Evolutionary conservation across 1,284 basidiomycete genomes (phyloP), one percentile per base, ranked within the genome.

Genomic region (Cryptococcus maquisensis): DNA sequence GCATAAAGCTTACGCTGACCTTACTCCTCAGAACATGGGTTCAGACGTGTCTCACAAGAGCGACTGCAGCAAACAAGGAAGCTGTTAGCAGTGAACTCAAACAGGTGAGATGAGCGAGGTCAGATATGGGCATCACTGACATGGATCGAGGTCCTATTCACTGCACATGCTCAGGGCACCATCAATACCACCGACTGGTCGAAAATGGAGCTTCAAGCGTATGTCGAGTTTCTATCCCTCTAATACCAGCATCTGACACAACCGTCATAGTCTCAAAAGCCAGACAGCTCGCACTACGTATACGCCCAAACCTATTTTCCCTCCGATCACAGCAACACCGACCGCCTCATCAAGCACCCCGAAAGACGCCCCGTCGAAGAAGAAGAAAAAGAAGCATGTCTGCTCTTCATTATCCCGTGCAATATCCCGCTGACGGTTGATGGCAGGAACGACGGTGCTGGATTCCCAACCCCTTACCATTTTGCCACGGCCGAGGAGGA

Each of bases 21-120:
- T 15, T 32, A 15, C 10, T 45, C 45, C 15, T 1, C 51, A 77
- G 73, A 56, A 57, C 66, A 9, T 76, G 75, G 72, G 75, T 77
- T 3, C 69, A 75, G 44, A 60, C 71, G 15, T 72, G 69, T 54
- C 63, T 77, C n/a, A 49, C 68, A 12, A 64, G 69, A 56, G 71
- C 74, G 0, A 71, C 70, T 1, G 59, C 69, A 6, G 63, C 66
- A n/a, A 76, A 74, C 61, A 77, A 77, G 55, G 56, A 64, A 15
- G 69, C 67, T 12, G 72, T 78, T 37, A 72, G 73, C 50, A 61
- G 64, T 32, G 76, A 78, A 50, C 64, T 78, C 41, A 76, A 75
- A 52, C 62, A 72, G 55, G 73, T 75, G 18, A 53, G 70, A 21
- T 37, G 13, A 10, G 32, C 20, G 28, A 7, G 48, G 1, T n/a